Base-by-base conservation (phyloP, 208 protist genomes). In the Trypanosoma boissoni region DNA sequence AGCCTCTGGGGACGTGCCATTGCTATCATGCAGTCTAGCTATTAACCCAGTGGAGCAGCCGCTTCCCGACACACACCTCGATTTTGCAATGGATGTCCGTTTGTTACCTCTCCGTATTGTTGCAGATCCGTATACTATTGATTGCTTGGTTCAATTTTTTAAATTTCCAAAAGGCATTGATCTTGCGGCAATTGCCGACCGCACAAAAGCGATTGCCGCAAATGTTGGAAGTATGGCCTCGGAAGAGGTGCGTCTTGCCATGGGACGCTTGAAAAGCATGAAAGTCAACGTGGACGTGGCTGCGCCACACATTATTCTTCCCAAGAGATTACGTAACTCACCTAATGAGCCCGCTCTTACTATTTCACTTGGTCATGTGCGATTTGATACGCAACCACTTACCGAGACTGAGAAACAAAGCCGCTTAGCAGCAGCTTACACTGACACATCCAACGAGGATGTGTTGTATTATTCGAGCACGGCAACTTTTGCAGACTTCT, bases 71-170 rank as follows among this genome's bases (percentile, higher is more conserved):
- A 88, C 82, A 20, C 53, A 72, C 23, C 46, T 92, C 26, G 84
- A 94, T 53, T 74, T 83, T 44, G 77, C 74, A 10, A 48, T 94
- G 58, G 71, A 80, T 20, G 75, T 91, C 31, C 65, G 71, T 51
- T 64, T 94, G 31, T 69, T 91, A 27, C 88, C 84, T 21, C 58
- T 94, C 39, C 82, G 84, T 50, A 72, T 94, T 45, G 74, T 90
- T 6, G 72, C 79, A 6, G 88, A 94, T 58, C 78, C 81, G 20
- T 59, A 52, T 29, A 86, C 74, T 9, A 68, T 94, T 41, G 68
- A 81, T 44, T 50, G 59, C 44, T 58, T 92, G 21, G 36, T 74
- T 10, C 28, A 60, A 29, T 94, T 91, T 55, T 91, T 94, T 58
- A 51, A 71, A 10, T 50, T 85, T 16, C 88, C 88, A 20, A 45